Conservation (phyloP, 139 green algal species). For the Tetraselmis chui region DNA sequence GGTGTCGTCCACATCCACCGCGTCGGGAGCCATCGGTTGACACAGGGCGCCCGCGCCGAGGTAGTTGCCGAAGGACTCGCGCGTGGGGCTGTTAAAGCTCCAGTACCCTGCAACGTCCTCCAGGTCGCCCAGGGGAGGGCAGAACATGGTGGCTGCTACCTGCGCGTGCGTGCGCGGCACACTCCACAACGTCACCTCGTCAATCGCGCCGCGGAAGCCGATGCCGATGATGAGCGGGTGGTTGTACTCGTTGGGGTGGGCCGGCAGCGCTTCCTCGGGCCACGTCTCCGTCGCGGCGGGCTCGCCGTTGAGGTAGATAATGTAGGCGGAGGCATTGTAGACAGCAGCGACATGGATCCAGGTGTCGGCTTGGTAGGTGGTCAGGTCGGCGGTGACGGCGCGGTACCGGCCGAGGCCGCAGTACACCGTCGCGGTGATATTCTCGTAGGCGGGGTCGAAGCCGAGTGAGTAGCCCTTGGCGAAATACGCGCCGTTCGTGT, state of each 20-base stretch:
- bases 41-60: neutral
- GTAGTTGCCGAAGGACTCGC: neutral
- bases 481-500: constrained; percentile 7
- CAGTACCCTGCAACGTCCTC: constrained; percentile 12
- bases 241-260: constrained; percentile 8
- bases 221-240: constrained; percentile 22
- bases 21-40: neutral
- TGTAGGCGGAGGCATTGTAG: constrained; percentile 7
- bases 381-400: neutral
- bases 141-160: constrained; percentile 15
- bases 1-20: neutral
- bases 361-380: neutral
- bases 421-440: constrained; percentile 17
- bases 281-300: neutral
- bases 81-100: constrained; percentile 13
- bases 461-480: constrained; percentile 18
- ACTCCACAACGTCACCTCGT: constrained; percentile 21
- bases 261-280: neutral
- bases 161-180: neutral
- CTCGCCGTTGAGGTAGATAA: constrained; percentile 18
- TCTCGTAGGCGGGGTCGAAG: constrained; percentile 5
- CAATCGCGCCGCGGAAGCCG: constrained; percentile 10
- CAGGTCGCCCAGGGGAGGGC: constrained; percentile 9
- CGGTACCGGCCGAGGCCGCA: constrained; percentile 7
- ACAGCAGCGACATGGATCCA: constrained; percentile 20